Evolutionary conservation across 805 yeast species (phyloP).

Genomic region (Hyphopichia homilentoma): DNA sequence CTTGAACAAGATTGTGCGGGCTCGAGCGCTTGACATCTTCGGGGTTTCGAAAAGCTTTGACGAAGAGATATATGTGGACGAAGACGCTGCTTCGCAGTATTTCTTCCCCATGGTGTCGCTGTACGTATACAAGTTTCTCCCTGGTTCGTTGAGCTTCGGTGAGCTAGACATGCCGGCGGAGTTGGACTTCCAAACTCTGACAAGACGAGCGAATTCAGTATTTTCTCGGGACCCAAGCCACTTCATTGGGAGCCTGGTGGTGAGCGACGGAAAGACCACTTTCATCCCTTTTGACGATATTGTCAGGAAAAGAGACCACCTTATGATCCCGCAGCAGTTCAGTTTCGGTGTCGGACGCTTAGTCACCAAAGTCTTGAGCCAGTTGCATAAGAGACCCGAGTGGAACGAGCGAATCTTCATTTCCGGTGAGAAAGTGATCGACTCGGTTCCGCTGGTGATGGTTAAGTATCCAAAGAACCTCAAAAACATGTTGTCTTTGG

Average conservation of each 20-base stretch:
- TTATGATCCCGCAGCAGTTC: slow-evolving; percentile 6
- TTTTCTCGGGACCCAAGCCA: too few relatives aligned
- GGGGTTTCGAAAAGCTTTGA: slow-evolving; percentile 16
- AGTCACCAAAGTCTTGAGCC: slow-evolving; percentile 9
- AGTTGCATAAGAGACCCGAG: neutral
- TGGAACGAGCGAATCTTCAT: slow-evolving; percentile 2
- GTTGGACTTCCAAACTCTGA: neutral
- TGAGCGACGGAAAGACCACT: neutral
- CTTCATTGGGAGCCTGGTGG: neutral
- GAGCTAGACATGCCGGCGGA: slow-evolving; percentile 6
- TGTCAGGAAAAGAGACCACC: too few relatives aligned
- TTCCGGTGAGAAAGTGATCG: slow-evolving; percentile 11
- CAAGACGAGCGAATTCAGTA: too few relatives aligned
- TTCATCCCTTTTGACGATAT: neutral
- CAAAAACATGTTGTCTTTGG: too few relatives aligned
- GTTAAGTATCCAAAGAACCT: slow-evolving; percentile 11
- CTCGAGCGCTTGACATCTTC: slow-evolving; percentile 16
- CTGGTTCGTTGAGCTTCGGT: slow-evolving; percentile 23
- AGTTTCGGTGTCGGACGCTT: slow-evolving; percentile 8
- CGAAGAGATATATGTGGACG: slow-evolving; percentile 19
- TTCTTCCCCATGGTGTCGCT: slow-evolving; percentile 27
- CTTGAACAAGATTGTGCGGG: slow-evolving; percentile 10
- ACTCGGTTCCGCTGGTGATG: slow-evolving; percentile 18
- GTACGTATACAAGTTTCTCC: slow-evolving; percentile 20
- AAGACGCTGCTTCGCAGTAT: slow-evolving; percentile 26